These are phyloP conservation scores for Solanum dulcamara DNA, from an alignment of 257 asterid genomes.

Conservation along the genomic window DNA sequence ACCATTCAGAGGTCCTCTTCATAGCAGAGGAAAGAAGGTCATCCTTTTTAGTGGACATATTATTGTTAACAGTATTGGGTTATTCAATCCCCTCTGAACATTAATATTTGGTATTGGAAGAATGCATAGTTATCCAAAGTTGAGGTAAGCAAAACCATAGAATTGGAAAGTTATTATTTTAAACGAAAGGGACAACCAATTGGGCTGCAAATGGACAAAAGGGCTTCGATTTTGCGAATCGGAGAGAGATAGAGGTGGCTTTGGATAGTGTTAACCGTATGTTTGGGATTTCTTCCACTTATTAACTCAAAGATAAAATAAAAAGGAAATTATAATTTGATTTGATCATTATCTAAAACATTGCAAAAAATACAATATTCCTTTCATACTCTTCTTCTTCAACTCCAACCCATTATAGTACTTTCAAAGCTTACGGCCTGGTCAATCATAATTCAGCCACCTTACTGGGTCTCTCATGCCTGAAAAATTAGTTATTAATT, in stretches of 20 bases:
- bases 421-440: no score
- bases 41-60: slow-evolving; percentile 51
- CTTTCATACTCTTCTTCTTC: background rate
- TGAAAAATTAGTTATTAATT: no score
- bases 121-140: slow-evolving; percentile 8
- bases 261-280: slow-evolving; percentile 14
- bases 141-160: background rate
- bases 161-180: background rate
- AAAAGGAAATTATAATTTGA: background rate
- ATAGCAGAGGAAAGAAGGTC: slow-evolving; percentile 61
- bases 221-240: slow-evolving; percentile 11
- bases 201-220: slow-evolving; percentile 34
- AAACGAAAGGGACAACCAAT: background rate
- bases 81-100: slow-evolving; percentile 7
- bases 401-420: no score
- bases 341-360: background rate
- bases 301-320: fast-evolving
- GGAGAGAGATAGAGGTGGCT: slow-evolving; percentile 23
- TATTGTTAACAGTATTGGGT: slow-evolving; percentile 6
- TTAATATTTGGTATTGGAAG: background rate
- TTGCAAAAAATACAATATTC: no score
- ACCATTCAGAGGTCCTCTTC: slow-evolving; percentile 91
- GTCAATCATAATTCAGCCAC: no score
- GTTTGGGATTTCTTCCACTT: background rate
- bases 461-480: no score